Evolutionary conservation across 1,284 basidiomycete genomes (phyloP), one percentile per base, ranked within the genome.

Genomic region (Athelia psychrophila): DNA sequence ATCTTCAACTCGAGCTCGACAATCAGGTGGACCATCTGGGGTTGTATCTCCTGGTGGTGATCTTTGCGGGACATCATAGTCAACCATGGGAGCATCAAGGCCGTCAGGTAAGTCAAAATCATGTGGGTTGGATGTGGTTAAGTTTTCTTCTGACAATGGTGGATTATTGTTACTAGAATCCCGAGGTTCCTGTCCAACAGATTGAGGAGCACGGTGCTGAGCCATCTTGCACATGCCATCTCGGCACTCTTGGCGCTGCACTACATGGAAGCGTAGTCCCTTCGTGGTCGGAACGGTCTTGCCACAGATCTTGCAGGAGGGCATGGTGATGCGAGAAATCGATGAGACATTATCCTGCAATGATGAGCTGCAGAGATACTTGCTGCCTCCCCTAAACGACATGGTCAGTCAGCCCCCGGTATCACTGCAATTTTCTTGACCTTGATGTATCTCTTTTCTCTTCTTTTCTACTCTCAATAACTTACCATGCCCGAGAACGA

Each of bases 81-180:
- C 38, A 9, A 22, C n/a, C 20, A 18, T 6, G n/a, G 38, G 38
- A n/a, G 20, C 8, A 22, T 42, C 38, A 6, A 42, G 20, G 20
- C n/a, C 38, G n/a, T 42, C 38, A 22, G 38, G 38, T 42, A 42
- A 22, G 38, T 42, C 38, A n/a, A 42, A n/a, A n/a, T 42, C n/a
- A n/a, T n/a, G 5, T 5, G 5, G 16, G n/a, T 42, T 16, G 13
- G 5, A 5, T 6, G 27, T 6, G 27, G 5, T 30, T 30, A 13
- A 6, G 13, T 5, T 6, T 30, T 5, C n/a, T 6, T n/a, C 38
- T 42, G 38, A 42, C 38, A 9, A 42, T 42, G 6, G 38, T 16
- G 9, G 38, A n/a, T 18, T 42, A 16, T n/a, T n/a, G 6, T 42
- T 42, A 9, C n/a, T 22, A n/a, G 38, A 42, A n/a, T 42, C 27